These are phyloP conservation scores for Trichoderma brevicompactum DNA, from an alignment of 2,329 filamentous ascomycete species.

Conservation along the genomic window DNA sequence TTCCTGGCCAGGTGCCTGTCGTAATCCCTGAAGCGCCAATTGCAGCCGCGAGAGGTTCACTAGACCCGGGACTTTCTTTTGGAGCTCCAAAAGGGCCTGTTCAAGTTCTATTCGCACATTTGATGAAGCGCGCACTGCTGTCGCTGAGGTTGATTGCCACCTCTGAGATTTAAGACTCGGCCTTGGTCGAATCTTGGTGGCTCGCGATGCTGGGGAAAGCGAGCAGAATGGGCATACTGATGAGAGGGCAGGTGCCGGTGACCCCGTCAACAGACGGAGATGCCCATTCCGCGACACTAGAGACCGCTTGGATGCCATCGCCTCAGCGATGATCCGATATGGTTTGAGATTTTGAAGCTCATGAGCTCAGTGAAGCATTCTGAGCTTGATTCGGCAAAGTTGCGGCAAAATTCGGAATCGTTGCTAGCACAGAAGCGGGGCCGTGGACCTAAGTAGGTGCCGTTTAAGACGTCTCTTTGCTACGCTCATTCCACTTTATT, in stretches of 20 bases:
- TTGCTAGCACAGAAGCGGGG: slow-evolving; percentile 8
- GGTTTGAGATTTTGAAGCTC: slow-evolving; percentile 1
- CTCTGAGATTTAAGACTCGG: slow-evolving; percentile 36
- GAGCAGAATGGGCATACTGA: slow-evolving; percentile 43
- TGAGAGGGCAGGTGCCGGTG: slow-evolving; percentile 27
- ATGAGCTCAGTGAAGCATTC: slow-evolving; percentile 16
- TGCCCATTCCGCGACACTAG: slow-evolving; percentile 38
- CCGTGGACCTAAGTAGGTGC: too few species aligned
- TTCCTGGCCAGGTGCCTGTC: slow-evolving; percentile 60
- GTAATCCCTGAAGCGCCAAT: slow-evolving; percentile 69
- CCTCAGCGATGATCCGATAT: slow-evolving; percentile 20
- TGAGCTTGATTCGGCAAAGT: slow-evolving; percentile 30
- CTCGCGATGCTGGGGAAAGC: slow-evolving; percentile 33
- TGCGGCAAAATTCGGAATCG: slow-evolving; percentile 30
- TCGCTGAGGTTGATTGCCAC: slow-evolving; percentile 37
- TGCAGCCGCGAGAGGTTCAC: slow-evolving; percentile 72
- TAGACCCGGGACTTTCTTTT: slow-evolving; percentile 63
- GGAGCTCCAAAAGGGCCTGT: slow-evolving; percentile 61
- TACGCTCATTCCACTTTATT: background rate
- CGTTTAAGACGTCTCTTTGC: background rate
- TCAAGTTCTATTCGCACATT: slow-evolving; percentile 60
- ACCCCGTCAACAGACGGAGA: slow-evolving; percentile 36
- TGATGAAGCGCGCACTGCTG: slow-evolving; percentile 34
- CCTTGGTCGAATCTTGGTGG: slow-evolving; percentile 32
- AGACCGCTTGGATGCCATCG: slow-evolving; percentile 41